phyloP scores from a whole-genome alignment of 257 asterid genomes.

The Salvia rosmarinus region DNA sequence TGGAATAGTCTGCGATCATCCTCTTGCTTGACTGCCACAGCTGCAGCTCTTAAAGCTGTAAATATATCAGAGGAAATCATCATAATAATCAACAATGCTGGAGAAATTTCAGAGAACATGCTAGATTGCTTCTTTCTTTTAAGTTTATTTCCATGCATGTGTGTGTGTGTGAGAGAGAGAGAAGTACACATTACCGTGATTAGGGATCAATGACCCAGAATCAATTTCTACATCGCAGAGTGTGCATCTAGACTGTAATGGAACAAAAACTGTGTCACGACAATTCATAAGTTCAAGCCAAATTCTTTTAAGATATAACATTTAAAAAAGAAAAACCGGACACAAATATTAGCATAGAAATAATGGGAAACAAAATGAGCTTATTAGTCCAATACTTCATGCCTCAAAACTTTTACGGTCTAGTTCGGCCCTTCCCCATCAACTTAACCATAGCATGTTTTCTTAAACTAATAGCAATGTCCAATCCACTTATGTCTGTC shows the following conservation, averaged over 20 bases:
- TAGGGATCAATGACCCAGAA: slow-evolving; percentile 75
- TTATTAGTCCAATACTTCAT: slow-evolving; percentile 1
- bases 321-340: slow-evolving; percentile 18
- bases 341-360: slow-evolving; percentile 7
- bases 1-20: slow-evolving; percentile 94
- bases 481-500: no score
- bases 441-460: slow-evolving; percentile 3
- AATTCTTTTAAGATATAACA: not conserved
- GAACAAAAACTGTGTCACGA: slow-evolving; percentile 25
- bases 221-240: slow-evolving; percentile 79
- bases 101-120: slow-evolving; percentile 27
- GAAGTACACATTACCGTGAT: slow-evolving; percentile 60
- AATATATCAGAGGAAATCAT: slow-evolving; percentile 33
- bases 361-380: slow-evolving; percentile 21
- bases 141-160: not conserved
- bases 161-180: slow-evolving; percentile 9
- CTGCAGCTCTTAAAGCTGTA: slow-evolving; percentile 92
- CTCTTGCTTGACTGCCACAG: slow-evolving; percentile 89
- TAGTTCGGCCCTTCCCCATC: slow-evolving; percentile 4
- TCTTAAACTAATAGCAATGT: not conserved
- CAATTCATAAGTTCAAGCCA: slow-evolving; percentile 8
- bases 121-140: not conserved
- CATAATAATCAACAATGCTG: slow-evolving; percentile 27
- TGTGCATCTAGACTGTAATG: slow-evolving; percentile 83
- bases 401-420: slow-evolving; percentile 11